A percentile compares a stretch with the other conserved stretches of the same genome.
Conservation (phyloP, 768 basidiomycete genomes). For the Leccinum subtestaceum region DNA sequence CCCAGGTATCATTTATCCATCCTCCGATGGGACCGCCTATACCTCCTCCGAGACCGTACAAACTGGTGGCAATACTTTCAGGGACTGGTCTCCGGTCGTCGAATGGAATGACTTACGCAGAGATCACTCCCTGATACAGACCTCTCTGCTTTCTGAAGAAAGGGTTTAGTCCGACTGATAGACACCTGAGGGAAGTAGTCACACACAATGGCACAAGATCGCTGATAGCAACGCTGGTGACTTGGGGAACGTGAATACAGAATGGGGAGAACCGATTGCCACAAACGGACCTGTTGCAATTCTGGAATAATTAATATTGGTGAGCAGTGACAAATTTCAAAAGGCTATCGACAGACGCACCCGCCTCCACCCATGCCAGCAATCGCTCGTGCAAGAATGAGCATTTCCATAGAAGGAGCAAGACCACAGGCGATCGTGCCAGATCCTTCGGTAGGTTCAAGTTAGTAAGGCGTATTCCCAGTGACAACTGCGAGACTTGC, state of each 20-base stretch:
- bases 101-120: background rate
- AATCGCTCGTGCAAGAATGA: background rate
- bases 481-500: background rate
- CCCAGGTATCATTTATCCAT: background rate
- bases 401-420: background rate
- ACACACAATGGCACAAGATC: background rate
- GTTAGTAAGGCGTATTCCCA: background rate
- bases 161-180: background rate
- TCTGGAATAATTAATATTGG: background rate
- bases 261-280: background rate
- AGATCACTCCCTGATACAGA: background rate
- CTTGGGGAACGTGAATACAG: background rate
- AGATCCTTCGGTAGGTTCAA: slow-evolving; percentile 28
- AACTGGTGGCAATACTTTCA: background rate
- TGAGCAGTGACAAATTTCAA: background rate
- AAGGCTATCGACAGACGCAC: background rate
- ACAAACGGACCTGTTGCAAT: background rate
- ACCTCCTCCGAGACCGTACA: background rate
- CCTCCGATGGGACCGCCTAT: background rate
- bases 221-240: background rate
- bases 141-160: background rate
- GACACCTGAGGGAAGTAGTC: background rate
- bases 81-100: background rate
- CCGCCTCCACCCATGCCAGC: background rate
- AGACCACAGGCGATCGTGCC: background rate